Conservation (phyloP, 345 rosid species). For the Aquilaria sinensis region DNA sequence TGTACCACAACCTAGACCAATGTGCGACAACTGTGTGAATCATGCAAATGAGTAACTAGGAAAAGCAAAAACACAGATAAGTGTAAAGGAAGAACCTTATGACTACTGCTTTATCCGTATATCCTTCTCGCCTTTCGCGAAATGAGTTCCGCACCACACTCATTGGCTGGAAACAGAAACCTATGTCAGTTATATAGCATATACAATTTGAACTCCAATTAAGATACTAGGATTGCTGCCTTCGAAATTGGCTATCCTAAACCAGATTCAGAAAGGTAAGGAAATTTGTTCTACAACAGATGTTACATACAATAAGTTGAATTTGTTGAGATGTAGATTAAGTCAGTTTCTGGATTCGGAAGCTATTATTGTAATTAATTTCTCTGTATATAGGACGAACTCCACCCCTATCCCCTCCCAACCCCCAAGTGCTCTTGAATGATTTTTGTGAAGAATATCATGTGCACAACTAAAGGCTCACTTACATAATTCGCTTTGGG, state of each 20-base stretch:
- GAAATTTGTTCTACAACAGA: too few relatives aligned
- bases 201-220: not conserved
- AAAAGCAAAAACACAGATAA: not conserved
- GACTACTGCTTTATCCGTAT: constrained; percentile 75
- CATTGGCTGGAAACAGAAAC: constrained; percentile 67
- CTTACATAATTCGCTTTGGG: constrained; percentile 95
- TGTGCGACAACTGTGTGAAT: not conserved
- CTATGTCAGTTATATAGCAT: constrained; percentile 19
- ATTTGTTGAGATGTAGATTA: too few relatives aligned
- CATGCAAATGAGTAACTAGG: not conserved
- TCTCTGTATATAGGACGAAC: too few relatives aligned
- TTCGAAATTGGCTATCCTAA: too few relatives aligned
- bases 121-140: constrained; percentile 81
- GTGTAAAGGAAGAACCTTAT: constrained; percentile 46
- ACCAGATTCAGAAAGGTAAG: too few relatives aligned
- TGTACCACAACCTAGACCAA: too few relatives aligned
- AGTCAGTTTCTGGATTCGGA: too few relatives aligned
- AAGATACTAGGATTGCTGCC: too few relatives aligned
- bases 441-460: not conserved
- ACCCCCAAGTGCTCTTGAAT: too few relatives aligned
- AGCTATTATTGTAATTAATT: too few relatives aligned
- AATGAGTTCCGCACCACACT: constrained; percentile 76
- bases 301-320: too few relatives aligned
- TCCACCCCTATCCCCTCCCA: too few relatives aligned
- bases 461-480: constrained; percentile 1